Conservation (phyloP, 2,329 filamentous ascomycete genomes). For the Akanthomyces dipterigenus region DNA sequence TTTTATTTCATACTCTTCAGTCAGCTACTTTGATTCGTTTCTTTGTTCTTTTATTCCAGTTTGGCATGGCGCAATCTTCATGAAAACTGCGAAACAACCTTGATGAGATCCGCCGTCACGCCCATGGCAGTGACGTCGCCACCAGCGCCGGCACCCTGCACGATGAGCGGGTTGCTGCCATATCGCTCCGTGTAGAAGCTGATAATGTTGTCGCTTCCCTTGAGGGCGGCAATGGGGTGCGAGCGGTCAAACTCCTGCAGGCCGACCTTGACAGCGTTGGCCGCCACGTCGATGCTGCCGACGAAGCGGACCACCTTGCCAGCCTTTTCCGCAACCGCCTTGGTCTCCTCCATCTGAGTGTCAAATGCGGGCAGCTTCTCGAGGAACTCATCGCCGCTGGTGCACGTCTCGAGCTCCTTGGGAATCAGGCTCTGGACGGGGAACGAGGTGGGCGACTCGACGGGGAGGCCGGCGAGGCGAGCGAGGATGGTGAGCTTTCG, state of each 20-base stretch:
- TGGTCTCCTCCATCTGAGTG: constrained; percentile 79
- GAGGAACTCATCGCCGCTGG: constrained; percentile 81
- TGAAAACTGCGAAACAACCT: constrained; percentile 69
- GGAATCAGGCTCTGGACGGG: constrained; percentile 93
- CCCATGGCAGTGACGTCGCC: constrained; percentile 97
- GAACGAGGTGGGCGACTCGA: constrained; percentile 81
- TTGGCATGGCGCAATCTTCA: constrained; percentile 19
- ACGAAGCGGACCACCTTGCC: constrained; percentile 94
- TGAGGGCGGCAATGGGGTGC: constrained; percentile 86
- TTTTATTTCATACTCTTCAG: not conserved
- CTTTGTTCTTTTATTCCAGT: not conserved
- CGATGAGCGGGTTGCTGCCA: constrained; percentile 80
- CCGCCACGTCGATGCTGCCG: constrained; percentile 81
- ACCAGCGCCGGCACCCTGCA: constrained; percentile 90
- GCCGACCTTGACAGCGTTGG: constrained; percentile 80
- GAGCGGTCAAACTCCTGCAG: constrained; percentile 82
- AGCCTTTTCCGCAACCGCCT: constrained; percentile 74
- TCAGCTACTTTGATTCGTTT: not conserved
- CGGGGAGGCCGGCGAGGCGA: constrained; percentile 70
- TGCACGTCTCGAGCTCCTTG: constrained; percentile 69
- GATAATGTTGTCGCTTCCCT: constrained; percentile 98
- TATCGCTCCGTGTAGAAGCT: constrained; percentile 98
- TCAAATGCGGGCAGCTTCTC: constrained; percentile 75
- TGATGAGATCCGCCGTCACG: constrained; percentile 87
- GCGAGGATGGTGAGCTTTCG: constrained; percentile 93